Base-by-base conservation (phyloP, 108 stramenopile genomes). In the Bacterosira constricta region DNA sequence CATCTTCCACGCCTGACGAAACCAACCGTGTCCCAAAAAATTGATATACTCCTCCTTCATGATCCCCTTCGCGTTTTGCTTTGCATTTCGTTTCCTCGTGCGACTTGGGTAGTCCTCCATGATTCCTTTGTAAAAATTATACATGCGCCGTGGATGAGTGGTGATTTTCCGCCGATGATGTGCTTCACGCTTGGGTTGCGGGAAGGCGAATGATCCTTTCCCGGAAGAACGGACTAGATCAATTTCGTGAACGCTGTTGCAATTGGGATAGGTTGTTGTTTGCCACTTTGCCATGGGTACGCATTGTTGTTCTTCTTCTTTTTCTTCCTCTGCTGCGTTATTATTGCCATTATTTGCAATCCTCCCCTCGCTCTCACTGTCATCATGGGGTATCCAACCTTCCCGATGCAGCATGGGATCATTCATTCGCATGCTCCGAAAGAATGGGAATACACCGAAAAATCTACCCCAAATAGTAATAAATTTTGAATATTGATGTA, bases 211-310 rank as follows among this genome's bases (percentile, higher is more conserved):
- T 20, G 73, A 71, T 3, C 68, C 72, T 11, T 11, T n/a, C 20
- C 68, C 64, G 41, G 75, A 80, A 8, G 77, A 72, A 1, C 34
- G 64, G 17, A 83, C 71, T 29, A 85, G 27, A 46, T 88, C 81
- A 23, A 77, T 77, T 66, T 95, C 91, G 68, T 95, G 91, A 9
- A 95, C 63, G 34, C 50, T 46, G 73, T 94, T 94, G 73, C 92
- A 94, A 63, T 84, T 91, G 23, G 85, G 84, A 77, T 83, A 87
- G 35, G 79, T 82, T 23, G 82, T 66, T 6, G 79, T 80, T 67
- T 89, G 88, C 92, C 92, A 94, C 11, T 83, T 64, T 46, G 88
- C 80, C 75, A 86, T 90, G 17, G 90, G 90, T 12, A 91, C 85
- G 47, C 92, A 94, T 50, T 89, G 25, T 5, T 38, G 12, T 13